A percentile compares a stretch with the other conserved stretches of the same genome.
Evolutionary conservation across 1,284 basidiomycete species (phyloP).

Genomic region (Apiotrichum veenhuisii): DNA sequence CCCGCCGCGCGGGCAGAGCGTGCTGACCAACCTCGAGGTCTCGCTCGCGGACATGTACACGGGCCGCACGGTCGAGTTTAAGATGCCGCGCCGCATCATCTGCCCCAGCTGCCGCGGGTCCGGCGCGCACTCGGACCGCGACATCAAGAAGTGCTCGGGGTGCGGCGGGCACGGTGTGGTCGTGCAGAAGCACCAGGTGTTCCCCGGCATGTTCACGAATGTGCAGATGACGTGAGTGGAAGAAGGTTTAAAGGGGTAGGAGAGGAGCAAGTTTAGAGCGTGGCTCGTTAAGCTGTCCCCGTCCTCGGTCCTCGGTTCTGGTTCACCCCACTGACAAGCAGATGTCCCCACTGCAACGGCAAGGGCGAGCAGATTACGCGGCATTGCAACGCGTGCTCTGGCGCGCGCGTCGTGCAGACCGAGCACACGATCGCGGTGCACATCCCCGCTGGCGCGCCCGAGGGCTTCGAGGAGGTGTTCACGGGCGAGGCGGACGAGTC

Average conservation of each 20-base stretch:
- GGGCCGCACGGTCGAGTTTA: slow-evolving; percentile 82
- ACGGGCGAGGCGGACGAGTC: slow-evolving; percentile 90
- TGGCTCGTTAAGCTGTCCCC: too few species aligned
- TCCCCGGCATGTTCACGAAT: slow-evolving; percentile 81
- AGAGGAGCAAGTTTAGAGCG: too few species aligned
- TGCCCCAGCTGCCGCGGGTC: slow-evolving; percentile 90
- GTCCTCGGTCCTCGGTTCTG: too few species aligned
- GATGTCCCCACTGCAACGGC: slow-evolving; percentile 72
- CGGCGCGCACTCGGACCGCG: slow-evolving; percentile 78
- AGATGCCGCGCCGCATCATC: slow-evolving; percentile 79
- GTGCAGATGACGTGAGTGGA: slow-evolving; percentile 47
- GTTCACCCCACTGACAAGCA: slow-evolving; percentile 52
- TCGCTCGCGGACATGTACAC: slow-evolving; percentile 79
- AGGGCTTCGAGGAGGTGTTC: slow-evolving; percentile 85
- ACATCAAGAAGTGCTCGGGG: slow-evolving; percentile 73
- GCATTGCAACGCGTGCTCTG: slow-evolving; percentile 75
- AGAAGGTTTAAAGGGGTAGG: too few species aligned
- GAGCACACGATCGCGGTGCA: slow-evolving; percentile 66
- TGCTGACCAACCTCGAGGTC: slow-evolving; percentile 82
- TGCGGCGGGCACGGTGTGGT: slow-evolving; percentile 83
- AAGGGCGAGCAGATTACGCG: slow-evolving; percentile 70
- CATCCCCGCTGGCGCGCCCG: slow-evolving; percentile 80
- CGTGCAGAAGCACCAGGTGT: slow-evolving; percentile 83
- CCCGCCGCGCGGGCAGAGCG: slow-evolving; percentile 70
- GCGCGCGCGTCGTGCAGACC: slow-evolving; percentile 68